phyloP scores from a whole-genome alignment of 257 asterid species.

The Lavandula angustifolia region DNA sequence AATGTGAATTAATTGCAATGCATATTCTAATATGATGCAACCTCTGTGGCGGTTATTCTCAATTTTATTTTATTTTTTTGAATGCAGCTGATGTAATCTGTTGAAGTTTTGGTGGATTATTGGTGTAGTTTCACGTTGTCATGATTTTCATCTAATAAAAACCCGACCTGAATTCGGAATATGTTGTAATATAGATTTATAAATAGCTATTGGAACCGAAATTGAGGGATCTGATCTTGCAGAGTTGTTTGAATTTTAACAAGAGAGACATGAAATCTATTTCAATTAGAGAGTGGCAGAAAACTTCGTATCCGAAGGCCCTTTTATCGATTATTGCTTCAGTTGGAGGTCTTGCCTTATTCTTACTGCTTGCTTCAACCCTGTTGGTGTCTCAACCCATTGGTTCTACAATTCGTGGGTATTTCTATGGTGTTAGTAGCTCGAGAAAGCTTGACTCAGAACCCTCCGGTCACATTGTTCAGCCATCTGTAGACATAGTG shows the following conservation, averaged over 20 bases:
- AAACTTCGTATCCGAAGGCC: constrained; percentile 57
- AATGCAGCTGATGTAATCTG: constrained; percentile 32
- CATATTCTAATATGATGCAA: not conserved
- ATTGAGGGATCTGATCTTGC: constrained; percentile 31
- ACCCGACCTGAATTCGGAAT: constrained; percentile 18
- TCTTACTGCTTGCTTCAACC: constrained; percentile 72
- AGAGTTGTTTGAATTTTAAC: constrained; percentile 24
- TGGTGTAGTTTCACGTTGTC: constrained; percentile 12
- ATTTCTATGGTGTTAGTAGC: constrained; percentile 47
- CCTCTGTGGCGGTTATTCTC: constrained; percentile 8
- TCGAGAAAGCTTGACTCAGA: constrained; percentile 31
- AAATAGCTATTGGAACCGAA: constrained; percentile 12
- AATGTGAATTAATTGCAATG: constrained; percentile 7
- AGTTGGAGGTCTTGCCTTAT: constrained; percentile 67
- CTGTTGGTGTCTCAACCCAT: constrained; percentile 62
- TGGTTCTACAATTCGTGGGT: constrained; percentile 53
- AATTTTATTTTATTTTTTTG: not conserved
- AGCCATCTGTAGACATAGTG: constrained; percentile 29
- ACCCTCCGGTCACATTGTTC: constrained; percentile 1
- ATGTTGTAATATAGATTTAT: constrained; percentile 7
- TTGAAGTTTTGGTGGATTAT: constrained; percentile 10
- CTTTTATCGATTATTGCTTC: constrained; percentile 56
- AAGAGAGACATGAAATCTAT: constrained; percentile 48
- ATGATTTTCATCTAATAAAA: not conserved
- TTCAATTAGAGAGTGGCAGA: constrained; percentile 50